Evolutionary conservation across 129 eudicot species (phyloP).

Genomic region (Saussurea involucrata): DNA sequence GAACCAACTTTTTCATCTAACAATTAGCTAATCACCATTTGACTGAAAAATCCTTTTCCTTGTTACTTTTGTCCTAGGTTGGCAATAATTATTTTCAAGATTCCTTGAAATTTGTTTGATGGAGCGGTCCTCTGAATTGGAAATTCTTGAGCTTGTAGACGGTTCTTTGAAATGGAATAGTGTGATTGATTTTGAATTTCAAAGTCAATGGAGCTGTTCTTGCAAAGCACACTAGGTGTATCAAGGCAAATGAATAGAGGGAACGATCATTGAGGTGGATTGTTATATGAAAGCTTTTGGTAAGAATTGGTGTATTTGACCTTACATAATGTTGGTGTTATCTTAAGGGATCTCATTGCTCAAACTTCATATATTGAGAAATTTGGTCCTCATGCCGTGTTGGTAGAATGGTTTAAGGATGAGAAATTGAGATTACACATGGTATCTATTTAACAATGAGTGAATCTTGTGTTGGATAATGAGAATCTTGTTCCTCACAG

Average conservation of each 20-base stretch:
- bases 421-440: not conserved
- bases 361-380: not conserved
- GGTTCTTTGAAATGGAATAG: not conserved
- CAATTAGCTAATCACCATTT: too few species aligned
- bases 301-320: not conserved
- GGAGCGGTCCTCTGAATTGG: not conserved
- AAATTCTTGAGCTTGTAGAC: not conserved
- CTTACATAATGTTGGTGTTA: not conserved
- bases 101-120: not conserved
- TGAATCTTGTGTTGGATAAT: not conserved
- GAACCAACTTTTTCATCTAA: too few species aligned
- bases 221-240: not conserved
- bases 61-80: not conserved
- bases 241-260: not conserved
- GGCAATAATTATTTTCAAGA: not conserved
- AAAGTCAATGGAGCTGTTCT: not conserved
- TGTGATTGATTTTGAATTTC: constrained; percentile 1
- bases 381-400: not conserved
- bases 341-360: not conserved
- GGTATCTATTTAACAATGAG: not conserved
- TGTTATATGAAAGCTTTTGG: not conserved
- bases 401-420: not conserved
- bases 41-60: not conserved
- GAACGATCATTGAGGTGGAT: constrained; percentile 2
- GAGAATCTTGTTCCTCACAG: not conserved